Evolutionary conservation across 2,329 filamentous ascomycete species (phyloP).

Genomic region (Colletotrichum cordylinicola): DNA sequence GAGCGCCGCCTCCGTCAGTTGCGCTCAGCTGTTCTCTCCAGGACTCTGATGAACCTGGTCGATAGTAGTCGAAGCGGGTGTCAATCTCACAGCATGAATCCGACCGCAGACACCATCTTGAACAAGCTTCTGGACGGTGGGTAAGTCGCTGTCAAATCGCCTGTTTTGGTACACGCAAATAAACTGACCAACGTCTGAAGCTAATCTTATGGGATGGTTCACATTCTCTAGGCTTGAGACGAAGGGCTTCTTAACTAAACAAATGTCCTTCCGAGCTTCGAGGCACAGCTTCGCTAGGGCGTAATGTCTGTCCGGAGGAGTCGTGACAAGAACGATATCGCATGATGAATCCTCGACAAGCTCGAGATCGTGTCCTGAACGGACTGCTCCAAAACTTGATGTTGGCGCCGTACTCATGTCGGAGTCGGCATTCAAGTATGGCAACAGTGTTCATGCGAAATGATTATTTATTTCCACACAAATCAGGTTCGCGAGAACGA

Average conservation of each 20-base stretch:
- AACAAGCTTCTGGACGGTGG: background rate
- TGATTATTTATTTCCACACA: fast-evolving
- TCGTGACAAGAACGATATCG: background rate
- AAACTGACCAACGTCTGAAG: background rate
- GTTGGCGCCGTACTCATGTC: conserved; percentile 45
- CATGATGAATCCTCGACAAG: background rate
- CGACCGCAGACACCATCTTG: background rate
- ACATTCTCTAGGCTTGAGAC: background rate
- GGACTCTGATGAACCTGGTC: background rate
- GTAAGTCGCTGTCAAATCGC: background rate
- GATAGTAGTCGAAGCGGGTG: background rate
- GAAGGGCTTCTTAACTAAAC: background rate
- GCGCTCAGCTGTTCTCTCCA: background rate
- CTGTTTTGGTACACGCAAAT: background rate
- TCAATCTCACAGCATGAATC: background rate
- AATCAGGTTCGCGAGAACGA: background rate
- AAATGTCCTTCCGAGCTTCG: background rate
- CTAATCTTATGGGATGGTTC: background rate
- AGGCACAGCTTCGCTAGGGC: background rate
- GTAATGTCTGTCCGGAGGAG: background rate
- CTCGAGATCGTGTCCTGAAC: conserved; percentile 50
- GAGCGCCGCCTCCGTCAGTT: background rate
- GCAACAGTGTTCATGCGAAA: background rate
- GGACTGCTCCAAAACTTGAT: conserved; percentile 51
- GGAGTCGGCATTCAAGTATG: conserved; percentile 33